These are phyloP conservation scores for Gossypium trilobum DNA, from an alignment of 441 rosid genomes.

Conservation along the genomic window DNA sequence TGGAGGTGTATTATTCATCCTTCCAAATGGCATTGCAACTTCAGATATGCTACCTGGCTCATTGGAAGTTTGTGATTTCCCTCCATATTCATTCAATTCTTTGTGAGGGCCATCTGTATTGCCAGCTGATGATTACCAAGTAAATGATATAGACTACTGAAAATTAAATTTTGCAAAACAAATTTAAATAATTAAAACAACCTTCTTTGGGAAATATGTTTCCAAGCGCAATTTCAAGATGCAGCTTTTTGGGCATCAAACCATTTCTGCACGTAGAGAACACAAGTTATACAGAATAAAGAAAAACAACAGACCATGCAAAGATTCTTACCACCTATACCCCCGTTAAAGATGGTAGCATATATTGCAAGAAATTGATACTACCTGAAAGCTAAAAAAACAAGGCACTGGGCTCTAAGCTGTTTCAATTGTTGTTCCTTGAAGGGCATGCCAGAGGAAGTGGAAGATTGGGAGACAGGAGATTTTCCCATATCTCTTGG, in stretches of 20 bases:
- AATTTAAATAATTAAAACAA: conserved; percentile 18
- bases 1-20: conserved; percentile 35
- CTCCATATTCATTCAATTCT: conserved; percentile 49
- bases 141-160: conserved; percentile 14
- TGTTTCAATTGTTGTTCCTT: conserved; percentile 88
- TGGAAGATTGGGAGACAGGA: conserved; percentile 38
- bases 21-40: conserved; percentile 39
- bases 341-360: neutral
- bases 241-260: conserved; percentile 73
- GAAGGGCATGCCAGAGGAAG: conserved; percentile 51
- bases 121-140: conserved; percentile 32
- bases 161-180: conserved; percentile 4
- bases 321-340: conserved; percentile 4
- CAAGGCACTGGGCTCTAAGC: conserved; percentile 95
- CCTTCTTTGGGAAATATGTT: conserved; percentile 67
- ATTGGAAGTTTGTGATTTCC: conserved; percentile 40
- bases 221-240: conserved; percentile 84
- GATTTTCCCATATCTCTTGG: conserved; percentile 64
- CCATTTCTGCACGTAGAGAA: conserved; percentile 45
- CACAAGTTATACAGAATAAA: conserved; percentile 5
- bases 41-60: conserved; percentile 45
- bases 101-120: conserved; percentile 46
- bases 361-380: conserved; percentile 6
- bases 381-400: conserved; percentile 83
- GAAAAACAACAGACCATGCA: neutral